Base-by-base conservation (phyloP, 805 yeast genomes). In the Barnettozyma botsteinii region DNA sequence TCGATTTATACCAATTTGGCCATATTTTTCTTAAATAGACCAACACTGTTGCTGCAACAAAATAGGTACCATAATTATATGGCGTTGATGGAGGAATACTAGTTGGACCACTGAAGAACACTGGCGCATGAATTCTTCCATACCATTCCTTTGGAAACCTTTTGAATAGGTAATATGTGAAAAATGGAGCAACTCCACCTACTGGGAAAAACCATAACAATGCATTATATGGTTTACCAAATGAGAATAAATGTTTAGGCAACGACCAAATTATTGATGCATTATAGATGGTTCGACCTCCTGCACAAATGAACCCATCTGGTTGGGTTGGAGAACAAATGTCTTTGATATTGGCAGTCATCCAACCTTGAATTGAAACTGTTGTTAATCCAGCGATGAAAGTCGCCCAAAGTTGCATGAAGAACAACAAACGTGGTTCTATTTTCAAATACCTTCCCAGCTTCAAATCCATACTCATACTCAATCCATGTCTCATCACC, bases 1-100 rank as follows among this genome's bases (percentile, higher is more conserved):
- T 78, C 51, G 75, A 76, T 36, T 70, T 75, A 70, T 79, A 74
- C 82, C 82, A 77, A 21, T 58, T 52, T 5, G 72, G 63, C 61
- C 73, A 76, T 42, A 62, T 61, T 33, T 62, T 64, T 46, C 70
- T 73, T 33, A 77, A 60, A 28, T 60, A 55, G 64, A 65, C 63
- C 56, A 76, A 66, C 23, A 64, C 48, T 40, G 61, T 69, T 8
- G 78, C 70, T 40, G 72, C 50, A 3, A 62, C 58, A 36, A 76
- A 65, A 27, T 76, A 77, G 19, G 75, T 69, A 2, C 79, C 71
- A 58, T 78, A 79, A 56, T 78, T 79, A 57, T 79, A 80, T 22
- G 84, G 78, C 5, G 87, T 79, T 28, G 85, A 81, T 31, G 91
- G 89, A 13, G 91, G 89, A 50, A 81, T 75, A 49, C 69, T 67